Evolutionary conservation across 2,329 filamentous ascomycete species (phyloP).

Genomic region (Teratosphaeria viscida): DNA sequence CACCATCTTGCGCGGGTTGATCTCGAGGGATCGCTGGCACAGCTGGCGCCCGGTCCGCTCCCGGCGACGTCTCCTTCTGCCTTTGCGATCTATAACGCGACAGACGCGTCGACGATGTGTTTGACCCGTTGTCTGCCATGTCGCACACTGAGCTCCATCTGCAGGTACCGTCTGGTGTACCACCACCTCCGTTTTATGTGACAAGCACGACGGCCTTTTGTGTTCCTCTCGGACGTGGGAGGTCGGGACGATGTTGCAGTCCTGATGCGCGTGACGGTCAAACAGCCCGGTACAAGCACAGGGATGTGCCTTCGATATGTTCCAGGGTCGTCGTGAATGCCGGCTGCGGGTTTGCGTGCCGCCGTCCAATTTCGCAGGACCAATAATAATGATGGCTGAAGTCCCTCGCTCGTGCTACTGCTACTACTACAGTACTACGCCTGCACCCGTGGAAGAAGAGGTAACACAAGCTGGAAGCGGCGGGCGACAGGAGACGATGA

Average conservation of each 20-base stretch:
- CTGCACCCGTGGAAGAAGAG: neutral
- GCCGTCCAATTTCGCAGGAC: neutral
- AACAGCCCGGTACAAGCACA: neutral
- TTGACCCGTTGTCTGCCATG: conserved; percentile 7
- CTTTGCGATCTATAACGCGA: conserved; percentile 51
- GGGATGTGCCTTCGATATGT: neutral
- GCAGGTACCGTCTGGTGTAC: neutral
- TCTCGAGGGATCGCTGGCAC: conserved; percentile 3
- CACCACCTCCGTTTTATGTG: neutral
- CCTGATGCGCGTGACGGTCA: neutral
- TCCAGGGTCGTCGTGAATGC: neutral
- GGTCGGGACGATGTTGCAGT: neutral
- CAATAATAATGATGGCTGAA: neutral
- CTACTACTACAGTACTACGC: neutral
- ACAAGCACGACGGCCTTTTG: neutral
- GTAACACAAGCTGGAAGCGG: neutral
- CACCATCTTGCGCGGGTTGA: conserved; percentile 7
- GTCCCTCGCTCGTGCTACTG: neutral
- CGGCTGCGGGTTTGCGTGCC: neutral
- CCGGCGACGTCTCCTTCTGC: conserved; percentile 11
- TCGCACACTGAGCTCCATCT: neutral
- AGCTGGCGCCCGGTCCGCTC: neutral
- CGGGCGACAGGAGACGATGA: neutral
- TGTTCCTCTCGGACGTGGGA: neutral
- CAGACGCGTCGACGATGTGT: conserved; percentile 30